Evolutionary conservation across 23 red algal species (phyloP), one percentile per base, ranked within the genome.

Genomic region (Pyropia yezoensis): DNA sequence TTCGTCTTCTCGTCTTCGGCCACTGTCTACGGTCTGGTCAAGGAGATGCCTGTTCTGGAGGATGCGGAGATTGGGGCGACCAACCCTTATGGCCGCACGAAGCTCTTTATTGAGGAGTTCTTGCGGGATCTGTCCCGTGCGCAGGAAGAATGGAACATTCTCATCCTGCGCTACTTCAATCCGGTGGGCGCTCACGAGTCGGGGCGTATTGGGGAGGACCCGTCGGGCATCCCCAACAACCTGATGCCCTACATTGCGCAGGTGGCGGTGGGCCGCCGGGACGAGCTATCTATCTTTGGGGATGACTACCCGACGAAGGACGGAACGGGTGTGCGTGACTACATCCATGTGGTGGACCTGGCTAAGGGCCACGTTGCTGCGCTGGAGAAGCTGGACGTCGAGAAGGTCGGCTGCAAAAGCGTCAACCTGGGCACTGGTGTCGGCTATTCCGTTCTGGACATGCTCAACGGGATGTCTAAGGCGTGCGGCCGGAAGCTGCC

Each of bases 161-260:
- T 91, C 30, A 90, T 98, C 57, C 76, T 98, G 52, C 85, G 94
- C n/a, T 98, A 98, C 55, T 98, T 98, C 71, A 98, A 98, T 62
- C 94, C 94, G n/a, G 88, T 88, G 62, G 94, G 94, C 22, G 94
- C 94, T 14, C 94, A 98, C 53, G 33, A 59, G 14, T 80, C 73
- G 15, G 94, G 94, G 15, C 50, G 62, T 15, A 98, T 98, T 47
- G 94, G 94, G 9, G 94, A 98, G 71, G 94, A 98, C 70, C 94
- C 94, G 3, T 65, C 61, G 18, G 94, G 94, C 22, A 91, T 98
- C 49, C 94, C 94, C 3, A 98, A 98, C 50, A 98, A 98, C 65
- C 83, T 98, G 13, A 98, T 98, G 94, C 94, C 94, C 16, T 98
- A 83, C 83, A 89, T 98, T 62, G 85, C 94, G 27, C 94, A 98